These are phyloP conservation scores for Myxozyma udenii DNA, from an alignment of 805 yeast species.

Conservation along the genomic window DNA sequence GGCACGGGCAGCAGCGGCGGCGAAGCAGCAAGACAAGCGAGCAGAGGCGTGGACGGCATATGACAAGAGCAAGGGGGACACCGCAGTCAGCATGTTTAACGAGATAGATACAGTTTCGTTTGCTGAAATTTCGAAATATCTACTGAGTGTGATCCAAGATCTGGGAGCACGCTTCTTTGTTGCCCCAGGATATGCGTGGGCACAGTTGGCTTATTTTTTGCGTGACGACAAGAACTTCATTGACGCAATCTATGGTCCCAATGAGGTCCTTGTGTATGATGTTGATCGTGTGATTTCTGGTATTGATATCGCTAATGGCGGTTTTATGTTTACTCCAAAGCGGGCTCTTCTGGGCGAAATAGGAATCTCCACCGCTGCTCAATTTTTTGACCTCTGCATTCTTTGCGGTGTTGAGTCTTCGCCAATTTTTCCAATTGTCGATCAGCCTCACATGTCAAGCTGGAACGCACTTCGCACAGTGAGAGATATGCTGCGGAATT, in stretches of 20 bases:
- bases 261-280: conserved; percentile 65
- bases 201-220: conserved; percentile 61
- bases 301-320: conserved; percentile 63
- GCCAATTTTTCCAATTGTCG: conserved; percentile 57
- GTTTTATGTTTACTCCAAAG: conserved; percentile 65
- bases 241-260: conserved; percentile 79
- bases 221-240: conserved; percentile 48
- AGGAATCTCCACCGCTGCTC: conserved; percentile 53
- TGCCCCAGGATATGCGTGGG: conserved; percentile 79
- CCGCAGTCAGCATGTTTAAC: conserved; percentile 34
- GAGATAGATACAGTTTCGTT: conserved; percentile 29
- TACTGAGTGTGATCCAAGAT: conserved; percentile 56
- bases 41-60: conserved; percentile 46
- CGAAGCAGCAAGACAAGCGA: conserved; percentile 34
- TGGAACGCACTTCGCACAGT: conserved; percentile 30
- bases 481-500: conserved; percentile 34
- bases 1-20: conserved; percentile 24
- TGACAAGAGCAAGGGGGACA: conserved; percentile 40
- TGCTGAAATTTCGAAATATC: conserved; percentile 12
- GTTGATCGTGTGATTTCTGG: conserved; percentile 70
- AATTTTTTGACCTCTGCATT: conserved; percentile 70
- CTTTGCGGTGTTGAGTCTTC: conserved; percentile 77
- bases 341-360: conserved; percentile 58
- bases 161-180: conserved; percentile 62
- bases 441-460: conserved; percentile 14